Evolutionary conservation across 2,329 filamentous ascomycete species (phyloP).

Genomic region (Aschersonia sp.): DNA sequence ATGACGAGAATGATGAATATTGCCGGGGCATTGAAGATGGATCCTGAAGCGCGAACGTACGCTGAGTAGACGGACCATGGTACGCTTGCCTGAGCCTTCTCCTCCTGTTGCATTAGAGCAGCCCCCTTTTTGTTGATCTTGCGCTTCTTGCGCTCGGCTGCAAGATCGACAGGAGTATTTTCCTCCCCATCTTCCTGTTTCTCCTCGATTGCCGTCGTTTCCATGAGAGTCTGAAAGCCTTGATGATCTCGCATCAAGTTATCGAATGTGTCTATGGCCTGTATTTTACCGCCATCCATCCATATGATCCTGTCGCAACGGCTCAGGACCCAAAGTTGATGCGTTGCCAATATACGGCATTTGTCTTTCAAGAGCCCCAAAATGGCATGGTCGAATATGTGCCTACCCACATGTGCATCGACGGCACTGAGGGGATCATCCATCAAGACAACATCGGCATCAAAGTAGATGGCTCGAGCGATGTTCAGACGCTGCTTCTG

Average conservation of each 20-base stretch:
- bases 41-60: constrained; percentile 64
- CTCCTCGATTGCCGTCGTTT: constrained; percentile 62
- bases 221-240: constrained; percentile 75
- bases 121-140: constrained; percentile 43
- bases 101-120: constrained; percentile 57
- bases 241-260: constrained; percentile 68
- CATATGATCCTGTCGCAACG: constrained; percentile 86
- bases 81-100: constrained; percentile 60
- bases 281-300: constrained; percentile 76
- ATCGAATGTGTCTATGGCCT: constrained; percentile 77
- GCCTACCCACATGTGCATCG: constrained; percentile 54
- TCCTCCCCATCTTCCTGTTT: constrained; percentile 35
- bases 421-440: constrained; percentile 57
- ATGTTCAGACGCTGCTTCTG: constrained; percentile 95
- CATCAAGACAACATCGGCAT: constrained; percentile 53
- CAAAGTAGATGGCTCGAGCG: constrained; percentile 62
- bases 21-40: constrained; percentile 52
- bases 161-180: constrained; percentile 17
- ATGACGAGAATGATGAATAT: constrained; percentile 48
- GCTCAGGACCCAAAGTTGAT: constrained; percentile 84
- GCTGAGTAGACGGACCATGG: constrained; percentile 66
- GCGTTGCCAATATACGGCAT: constrained; percentile 81
- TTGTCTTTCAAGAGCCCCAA: constrained; percentile 78
- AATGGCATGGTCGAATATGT: constrained; percentile 90
- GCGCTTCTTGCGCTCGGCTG: constrained; percentile 24